These are phyloP conservation scores for Heterobasidion irregulare DNA, from an alignment of 1,284 basidiomycete species.

Conservation along the genomic window DNA sequence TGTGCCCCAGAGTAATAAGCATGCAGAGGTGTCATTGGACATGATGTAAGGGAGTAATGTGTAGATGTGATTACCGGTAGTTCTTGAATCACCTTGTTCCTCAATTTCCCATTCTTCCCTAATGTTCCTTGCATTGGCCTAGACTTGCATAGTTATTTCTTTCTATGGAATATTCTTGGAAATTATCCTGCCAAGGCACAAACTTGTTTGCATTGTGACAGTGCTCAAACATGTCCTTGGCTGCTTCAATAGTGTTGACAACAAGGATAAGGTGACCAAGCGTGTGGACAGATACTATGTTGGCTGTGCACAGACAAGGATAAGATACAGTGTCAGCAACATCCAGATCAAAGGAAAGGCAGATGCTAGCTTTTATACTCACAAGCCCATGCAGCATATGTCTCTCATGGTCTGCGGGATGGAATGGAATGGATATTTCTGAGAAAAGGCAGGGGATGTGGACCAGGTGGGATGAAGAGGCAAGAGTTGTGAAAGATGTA, in stretches of 20 bases:
- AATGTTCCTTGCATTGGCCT: too few relatives aligned
- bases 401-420: neutral
- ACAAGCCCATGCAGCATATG: neutral
- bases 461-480: neutral
- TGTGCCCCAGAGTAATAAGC: too few relatives aligned
- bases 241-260: neutral
- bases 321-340: neutral
- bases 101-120: too few relatives aligned
- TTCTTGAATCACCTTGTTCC: too few relatives aligned
- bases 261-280: neutral
- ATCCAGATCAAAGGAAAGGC: neutral
- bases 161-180: too few relatives aligned
- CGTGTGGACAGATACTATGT: neutral
- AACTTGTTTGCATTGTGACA: too few relatives aligned
- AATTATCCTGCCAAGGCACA: too few relatives aligned
- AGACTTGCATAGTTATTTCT: too few relatives aligned
- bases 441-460: neutral
- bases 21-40: too few relatives aligned
- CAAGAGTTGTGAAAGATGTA: too few relatives aligned
- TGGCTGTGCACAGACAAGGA: neutral
- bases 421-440: neutral
- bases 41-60: too few relatives aligned
- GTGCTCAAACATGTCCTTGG: neutral
- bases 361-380: neutral
- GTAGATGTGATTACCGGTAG: too few relatives aligned